These are phyloP conservation scores for Marsdenia floribunda DNA, from an alignment of 257 asterid genomes.

Conservation along the genomic window DNA sequence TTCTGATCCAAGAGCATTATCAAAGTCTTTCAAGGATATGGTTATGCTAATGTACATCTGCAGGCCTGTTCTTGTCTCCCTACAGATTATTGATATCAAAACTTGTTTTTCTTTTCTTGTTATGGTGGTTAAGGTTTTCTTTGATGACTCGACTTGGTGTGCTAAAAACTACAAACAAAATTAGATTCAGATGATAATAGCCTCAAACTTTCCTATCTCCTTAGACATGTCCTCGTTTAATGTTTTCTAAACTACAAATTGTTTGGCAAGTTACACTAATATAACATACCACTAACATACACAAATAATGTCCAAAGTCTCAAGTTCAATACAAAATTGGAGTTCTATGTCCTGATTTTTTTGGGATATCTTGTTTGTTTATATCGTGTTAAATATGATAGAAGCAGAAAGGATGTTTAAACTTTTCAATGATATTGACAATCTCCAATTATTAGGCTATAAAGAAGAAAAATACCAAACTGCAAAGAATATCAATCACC, in stretches of 20 bases:
- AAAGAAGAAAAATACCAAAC: not conserved
- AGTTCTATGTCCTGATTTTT: not conserved
- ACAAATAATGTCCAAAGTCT: not conserved
- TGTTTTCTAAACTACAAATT: not conserved
- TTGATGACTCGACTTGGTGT: not conserved
- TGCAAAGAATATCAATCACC: conserved; percentile 3
- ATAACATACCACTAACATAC: not conserved
- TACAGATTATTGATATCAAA: not conserved
- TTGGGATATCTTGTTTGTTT: too few relatives aligned
- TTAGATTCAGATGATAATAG: not conserved
- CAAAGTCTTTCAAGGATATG: not conserved
- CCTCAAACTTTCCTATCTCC: not conserved
- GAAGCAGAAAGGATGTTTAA: not conserved
- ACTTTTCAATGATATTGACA: not conserved
- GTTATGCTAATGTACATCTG: too few relatives aligned
- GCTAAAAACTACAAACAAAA: not conserved
- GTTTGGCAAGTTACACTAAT: not conserved
- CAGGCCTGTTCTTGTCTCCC: not conserved
- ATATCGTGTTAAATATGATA: not conserved
- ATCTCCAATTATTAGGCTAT: not conserved
- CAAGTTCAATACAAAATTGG: not conserved
- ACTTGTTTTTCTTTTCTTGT: not conserved
- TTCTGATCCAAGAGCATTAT: not conserved
- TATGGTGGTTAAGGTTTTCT: not conserved
- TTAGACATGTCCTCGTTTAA: not conserved